A percentile compares a stretch with the other conserved stretches of the same genome.
phyloP scores from a whole-genome alignment of 2,329 filamentous ascomycete species.

The Colletotrichum eleusines region DNA sequence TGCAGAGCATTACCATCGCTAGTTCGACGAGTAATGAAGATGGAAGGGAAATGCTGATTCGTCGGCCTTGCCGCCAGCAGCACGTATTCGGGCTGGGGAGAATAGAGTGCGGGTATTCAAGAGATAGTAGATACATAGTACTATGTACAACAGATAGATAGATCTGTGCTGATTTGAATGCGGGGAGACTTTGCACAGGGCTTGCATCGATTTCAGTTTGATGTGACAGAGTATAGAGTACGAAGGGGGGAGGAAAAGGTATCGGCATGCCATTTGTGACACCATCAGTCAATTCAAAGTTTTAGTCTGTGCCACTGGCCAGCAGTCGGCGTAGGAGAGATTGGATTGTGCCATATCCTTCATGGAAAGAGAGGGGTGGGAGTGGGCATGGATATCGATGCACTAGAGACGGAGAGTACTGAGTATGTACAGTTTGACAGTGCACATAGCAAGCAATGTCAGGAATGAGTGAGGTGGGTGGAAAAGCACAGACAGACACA shows the following conservation, averaged over 20 bases:
- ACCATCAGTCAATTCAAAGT: not conserved
- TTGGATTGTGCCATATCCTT: not conserved
- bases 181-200: not conserved
- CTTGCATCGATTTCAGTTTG: not conserved
- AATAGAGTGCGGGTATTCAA: not conserved
- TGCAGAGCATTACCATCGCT: not conserved
- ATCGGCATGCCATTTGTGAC: not conserved
- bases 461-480: not conserved
- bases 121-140: not conserved
- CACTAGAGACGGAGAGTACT: not conserved
- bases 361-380: not conserved
- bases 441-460: too few relatives aligned
- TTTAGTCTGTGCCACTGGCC: not conserved
- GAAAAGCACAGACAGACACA: not conserved
- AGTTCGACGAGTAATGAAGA: constrained; percentile 8
- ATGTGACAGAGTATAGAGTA: not conserved
- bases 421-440: not conserved
- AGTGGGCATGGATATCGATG: not conserved
- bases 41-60: too few relatives aligned
- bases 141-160: not conserved
- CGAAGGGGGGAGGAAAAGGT: not conserved
- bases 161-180: not conserved
- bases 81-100: not conserved
- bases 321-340: not conserved
- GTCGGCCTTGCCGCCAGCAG: not conserved